These are phyloP conservation scores for Plasmodium coatneyi DNA, from an alignment of 169 alveolate species.

Conservation along the genomic window DNA sequence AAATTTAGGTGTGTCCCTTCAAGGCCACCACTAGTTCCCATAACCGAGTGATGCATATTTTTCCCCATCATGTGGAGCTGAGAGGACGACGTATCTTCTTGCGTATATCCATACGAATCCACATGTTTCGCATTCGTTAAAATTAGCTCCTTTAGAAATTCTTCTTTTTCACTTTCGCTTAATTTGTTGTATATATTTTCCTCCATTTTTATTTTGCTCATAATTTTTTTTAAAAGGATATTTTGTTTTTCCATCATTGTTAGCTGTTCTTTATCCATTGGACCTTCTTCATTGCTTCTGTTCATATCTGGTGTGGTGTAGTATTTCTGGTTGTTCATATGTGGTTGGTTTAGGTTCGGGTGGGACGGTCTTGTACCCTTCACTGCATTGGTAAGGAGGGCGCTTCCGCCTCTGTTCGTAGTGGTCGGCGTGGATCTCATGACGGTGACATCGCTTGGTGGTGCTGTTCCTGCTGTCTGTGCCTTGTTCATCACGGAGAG, in stretches of 20 bases:
- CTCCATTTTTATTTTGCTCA: slow-evolving; percentile 23
- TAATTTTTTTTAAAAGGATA: slow-evolving; percentile 1
- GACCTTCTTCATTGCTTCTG: neutral
- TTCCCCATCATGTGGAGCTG: neutral
- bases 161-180: slow-evolving; percentile 25
- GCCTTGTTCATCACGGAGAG: neutral
- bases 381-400: neutral
- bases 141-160: slow-evolving; percentile 6
- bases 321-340: neutral
- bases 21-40: neutral
- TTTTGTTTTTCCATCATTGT: neutral
- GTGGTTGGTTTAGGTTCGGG: neutral
- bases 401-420: neutral
- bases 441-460: neutral
- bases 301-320: neutral
- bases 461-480: neutral
- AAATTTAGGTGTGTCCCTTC: neutral
- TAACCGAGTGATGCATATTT: neutral
- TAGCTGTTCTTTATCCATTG: slow-evolving; percentile 3
- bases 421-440: neutral
- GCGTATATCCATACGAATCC: neutral
- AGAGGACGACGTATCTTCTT: neutral
- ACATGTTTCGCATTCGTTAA: neutral
- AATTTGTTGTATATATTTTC: slow-evolving; percentile 14
- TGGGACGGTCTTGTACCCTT: neutral